Conservation (phyloP, 768 basidiomycete species). For the Mycena metata region DNA sequence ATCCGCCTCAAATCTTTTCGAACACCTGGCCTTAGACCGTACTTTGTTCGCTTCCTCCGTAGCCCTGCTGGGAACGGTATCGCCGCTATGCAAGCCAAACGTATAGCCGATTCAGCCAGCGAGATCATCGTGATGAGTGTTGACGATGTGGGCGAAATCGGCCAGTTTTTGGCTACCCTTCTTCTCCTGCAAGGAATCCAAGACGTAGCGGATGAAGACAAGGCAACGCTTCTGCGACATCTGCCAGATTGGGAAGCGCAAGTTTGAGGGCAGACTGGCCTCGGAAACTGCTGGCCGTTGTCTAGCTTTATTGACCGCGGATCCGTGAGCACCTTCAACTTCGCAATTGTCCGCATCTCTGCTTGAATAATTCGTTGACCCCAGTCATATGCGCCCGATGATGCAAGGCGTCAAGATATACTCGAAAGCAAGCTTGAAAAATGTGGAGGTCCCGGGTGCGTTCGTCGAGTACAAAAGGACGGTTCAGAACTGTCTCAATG, state of each 20-base stretch:
- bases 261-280: constrained; percentile 47
- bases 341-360: neutral
- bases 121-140: constrained; percentile 38
- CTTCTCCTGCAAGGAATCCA: constrained; percentile 54
- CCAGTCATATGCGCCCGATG: constrained; percentile 48
- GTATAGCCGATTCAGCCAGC: constrained; percentile 45
- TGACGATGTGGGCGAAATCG: constrained; percentile 50
- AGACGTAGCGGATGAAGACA: constrained; percentile 49
- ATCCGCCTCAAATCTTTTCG: neutral
- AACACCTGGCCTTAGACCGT: constrained; percentile 47
- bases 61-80: constrained; percentile 49
- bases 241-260: constrained; percentile 49
- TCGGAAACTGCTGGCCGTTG: constrained; percentile 53
- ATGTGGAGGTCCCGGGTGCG: constrained; percentile 52
- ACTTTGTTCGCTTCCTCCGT: constrained; percentile 56
- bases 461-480: constrained; percentile 37
- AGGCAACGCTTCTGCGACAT: constrained; percentile 49
- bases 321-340: constrained; percentile 39
- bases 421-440: constrained; percentile 47
- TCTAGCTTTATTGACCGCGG: constrained; percentile 46
- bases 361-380: neutral
- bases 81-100: constrained; percentile 53
- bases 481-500: constrained; percentile 53
- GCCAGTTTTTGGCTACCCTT: constrained; percentile 57
- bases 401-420: constrained; percentile 43